These are phyloP conservation scores for Pilatotrama ljubarskyi DNA, from an alignment of 768 basidiomycete genomes.

Conservation along the genomic window DNA sequence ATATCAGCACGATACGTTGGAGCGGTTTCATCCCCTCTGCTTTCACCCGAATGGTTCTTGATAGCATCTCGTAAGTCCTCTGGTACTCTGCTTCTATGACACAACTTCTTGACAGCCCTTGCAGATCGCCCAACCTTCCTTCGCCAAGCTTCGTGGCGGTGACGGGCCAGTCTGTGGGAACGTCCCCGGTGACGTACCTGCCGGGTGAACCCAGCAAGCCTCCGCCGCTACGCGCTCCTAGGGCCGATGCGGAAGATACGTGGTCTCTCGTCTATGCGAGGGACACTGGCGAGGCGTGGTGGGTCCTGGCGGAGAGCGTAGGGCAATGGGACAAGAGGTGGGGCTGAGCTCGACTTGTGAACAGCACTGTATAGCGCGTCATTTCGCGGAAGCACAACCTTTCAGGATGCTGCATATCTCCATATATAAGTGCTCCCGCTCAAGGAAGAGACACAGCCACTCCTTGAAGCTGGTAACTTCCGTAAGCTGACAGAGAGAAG, in stretches of 20 bases:
- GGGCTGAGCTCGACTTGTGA: slow-evolving; percentile 33
- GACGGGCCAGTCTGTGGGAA: slow-evolving; percentile 44
- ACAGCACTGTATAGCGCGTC: too few species aligned
- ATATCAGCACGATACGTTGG: slow-evolving; percentile 60
- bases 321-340: slow-evolving; percentile 44
- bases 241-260: slow-evolving; percentile 54
- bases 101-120: neutral
- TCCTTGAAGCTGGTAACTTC: neutral
- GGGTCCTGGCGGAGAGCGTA: slow-evolving; percentile 48
- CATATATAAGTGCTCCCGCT: neutral
- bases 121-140: neutral
- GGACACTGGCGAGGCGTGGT: slow-evolving; percentile 27
- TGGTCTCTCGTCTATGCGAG: slow-evolving; percentile 39
- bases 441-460: neutral
- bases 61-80: slow-evolving; percentile 42
- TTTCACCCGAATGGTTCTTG: slow-evolving; percentile 56
- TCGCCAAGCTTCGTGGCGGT: slow-evolving; percentile 42
- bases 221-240: slow-evolving; percentile 43
- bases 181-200: slow-evolving; percentile 54
- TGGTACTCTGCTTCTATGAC: neutral
- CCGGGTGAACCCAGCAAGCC: slow-evolving; percentile 33
- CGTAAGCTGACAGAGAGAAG: neutral
- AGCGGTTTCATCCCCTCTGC: slow-evolving; percentile 50
- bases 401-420: too few species aligned
- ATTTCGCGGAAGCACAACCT: too few species aligned